Evolutionary conservation across 2,329 filamentous ascomycete genomes (phyloP).

Genomic region (Pezicula radicicola): DNA sequence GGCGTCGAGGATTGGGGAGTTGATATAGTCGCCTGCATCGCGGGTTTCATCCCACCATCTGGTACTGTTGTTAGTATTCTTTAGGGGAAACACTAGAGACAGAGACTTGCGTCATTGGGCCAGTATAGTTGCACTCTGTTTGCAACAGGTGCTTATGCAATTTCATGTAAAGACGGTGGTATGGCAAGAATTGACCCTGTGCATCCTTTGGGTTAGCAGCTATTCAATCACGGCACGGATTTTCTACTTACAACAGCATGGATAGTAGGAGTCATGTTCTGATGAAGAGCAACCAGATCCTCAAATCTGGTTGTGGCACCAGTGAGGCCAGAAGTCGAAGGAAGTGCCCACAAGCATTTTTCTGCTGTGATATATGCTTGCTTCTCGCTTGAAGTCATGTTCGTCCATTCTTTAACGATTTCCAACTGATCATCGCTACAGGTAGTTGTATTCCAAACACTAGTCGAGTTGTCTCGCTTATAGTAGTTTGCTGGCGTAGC

Average conservation of each 20-base stretch:
- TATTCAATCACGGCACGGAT: background rate
- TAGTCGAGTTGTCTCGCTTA: background rate
- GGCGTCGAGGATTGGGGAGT: constrained; percentile 2
- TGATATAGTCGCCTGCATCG: background rate
- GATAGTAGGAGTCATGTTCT: background rate
- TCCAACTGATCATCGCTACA: background rate
- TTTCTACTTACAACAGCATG: background rate
- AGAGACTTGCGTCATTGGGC: background rate
- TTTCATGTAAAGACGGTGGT: background rate
- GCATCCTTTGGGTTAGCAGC: background rate
- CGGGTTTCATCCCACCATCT: constrained; percentile 1
- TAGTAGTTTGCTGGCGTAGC: background rate
- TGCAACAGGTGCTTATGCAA: background rate
- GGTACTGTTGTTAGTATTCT: background rate
- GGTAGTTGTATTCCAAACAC: background rate
- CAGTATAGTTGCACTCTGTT: background rate
- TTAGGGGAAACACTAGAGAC: background rate
- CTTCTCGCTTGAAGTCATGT: background rate
- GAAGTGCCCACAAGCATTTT: background rate
- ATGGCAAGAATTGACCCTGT: background rate
- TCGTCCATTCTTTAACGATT: background rate
- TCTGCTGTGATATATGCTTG: background rate
- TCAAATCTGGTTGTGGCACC: background rate
- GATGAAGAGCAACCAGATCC: background rate
- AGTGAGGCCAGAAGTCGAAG: background rate